Evolutionary conservation across 139 green algal genomes (phyloP).

Genomic region (Asterochloris sp.): DNA sequence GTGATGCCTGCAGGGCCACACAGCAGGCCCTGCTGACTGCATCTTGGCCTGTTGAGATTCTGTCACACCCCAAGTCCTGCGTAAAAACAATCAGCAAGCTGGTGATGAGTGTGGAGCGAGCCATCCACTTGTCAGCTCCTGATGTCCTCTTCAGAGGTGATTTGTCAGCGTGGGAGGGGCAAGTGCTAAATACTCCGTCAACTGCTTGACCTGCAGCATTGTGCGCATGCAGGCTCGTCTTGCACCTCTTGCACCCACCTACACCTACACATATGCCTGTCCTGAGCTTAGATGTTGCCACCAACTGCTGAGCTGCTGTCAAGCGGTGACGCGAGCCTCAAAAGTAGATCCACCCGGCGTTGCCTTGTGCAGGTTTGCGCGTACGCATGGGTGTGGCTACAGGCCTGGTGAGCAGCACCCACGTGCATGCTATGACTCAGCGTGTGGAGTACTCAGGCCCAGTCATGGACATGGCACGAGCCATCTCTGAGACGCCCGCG

Average conservation of each 20-base stretch:
- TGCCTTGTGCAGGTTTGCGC: too few relatives aligned
- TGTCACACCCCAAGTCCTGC: slow-evolving; percentile 28
- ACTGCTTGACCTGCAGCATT: too few relatives aligned
- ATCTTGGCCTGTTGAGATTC: slow-evolving; percentile 32
- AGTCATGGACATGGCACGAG: slow-evolving; percentile 49
- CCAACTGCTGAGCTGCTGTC: too few relatives aligned
- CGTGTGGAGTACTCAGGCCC: slow-evolving; percentile 54
- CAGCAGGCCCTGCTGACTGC: slow-evolving; percentile 25
- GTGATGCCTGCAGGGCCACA: slow-evolving; percentile 2
- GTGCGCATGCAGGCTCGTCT: too few relatives aligned
- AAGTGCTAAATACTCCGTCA: too few relatives aligned
- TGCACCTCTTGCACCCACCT: too few relatives aligned
- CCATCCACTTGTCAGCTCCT: slow-evolving; percentile 7
- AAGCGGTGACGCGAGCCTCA: too few relatives aligned
- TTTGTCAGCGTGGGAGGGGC: too few relatives aligned
- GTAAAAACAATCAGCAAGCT: slow-evolving; percentile 39
- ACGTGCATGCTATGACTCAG: slow-evolving; percentile 55
- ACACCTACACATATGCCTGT: too few relatives aligned
- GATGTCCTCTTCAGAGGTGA: slow-evolving; percentile 24
- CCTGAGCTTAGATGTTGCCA: too few relatives aligned
- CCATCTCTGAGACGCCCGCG: slow-evolving; percentile 46
- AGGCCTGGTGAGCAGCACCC: slow-evolving; percentile 3
- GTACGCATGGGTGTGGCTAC: too few relatives aligned
- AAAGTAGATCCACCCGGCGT: too few relatives aligned
- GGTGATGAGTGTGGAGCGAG: slow-evolving; percentile 4